Conservation (phyloP, 257 asterid genomes). For the Solanum chilense region DNA sequence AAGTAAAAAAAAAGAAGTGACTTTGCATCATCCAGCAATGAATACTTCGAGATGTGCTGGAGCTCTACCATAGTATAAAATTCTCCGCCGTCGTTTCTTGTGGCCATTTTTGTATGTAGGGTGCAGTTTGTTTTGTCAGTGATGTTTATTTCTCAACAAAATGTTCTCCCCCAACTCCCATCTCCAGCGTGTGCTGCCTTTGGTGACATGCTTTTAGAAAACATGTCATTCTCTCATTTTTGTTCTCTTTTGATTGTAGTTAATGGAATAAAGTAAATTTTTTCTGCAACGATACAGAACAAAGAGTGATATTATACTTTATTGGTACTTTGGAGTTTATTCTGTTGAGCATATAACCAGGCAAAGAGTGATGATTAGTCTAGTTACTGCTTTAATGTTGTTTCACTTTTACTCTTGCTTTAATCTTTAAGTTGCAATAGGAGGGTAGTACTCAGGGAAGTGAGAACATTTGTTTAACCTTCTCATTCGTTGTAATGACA, state of each 20-base stretch:
- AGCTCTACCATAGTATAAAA: background rate
- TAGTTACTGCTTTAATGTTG: background rate
- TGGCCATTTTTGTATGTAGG: background rate
- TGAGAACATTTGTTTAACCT: background rate
- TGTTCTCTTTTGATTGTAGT: background rate
- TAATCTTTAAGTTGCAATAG: background rate
- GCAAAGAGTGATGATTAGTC: background rate
- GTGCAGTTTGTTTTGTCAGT: background rate
- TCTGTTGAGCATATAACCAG: background rate
- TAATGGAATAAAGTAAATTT: background rate
- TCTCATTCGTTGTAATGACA: background rate
- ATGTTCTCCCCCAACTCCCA: background rate
- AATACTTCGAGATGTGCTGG: background rate
- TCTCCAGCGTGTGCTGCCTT: background rate
- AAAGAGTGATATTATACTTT: too few species aligned
- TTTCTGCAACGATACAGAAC: background rate
- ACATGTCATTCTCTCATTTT: background rate
- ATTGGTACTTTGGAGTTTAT: background rate
- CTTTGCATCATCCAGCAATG: background rate
- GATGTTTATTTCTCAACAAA: background rate
- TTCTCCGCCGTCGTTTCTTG: background rate
- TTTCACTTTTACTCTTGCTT: background rate
- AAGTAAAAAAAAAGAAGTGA: conserved; percentile 31
- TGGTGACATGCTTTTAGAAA: background rate
- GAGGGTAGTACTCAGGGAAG: background rate